These are phyloP conservation scores for Phytophthora sansomeana DNA, from an alignment of 352 stramenopile genomes.

Conservation along the genomic window DNA sequence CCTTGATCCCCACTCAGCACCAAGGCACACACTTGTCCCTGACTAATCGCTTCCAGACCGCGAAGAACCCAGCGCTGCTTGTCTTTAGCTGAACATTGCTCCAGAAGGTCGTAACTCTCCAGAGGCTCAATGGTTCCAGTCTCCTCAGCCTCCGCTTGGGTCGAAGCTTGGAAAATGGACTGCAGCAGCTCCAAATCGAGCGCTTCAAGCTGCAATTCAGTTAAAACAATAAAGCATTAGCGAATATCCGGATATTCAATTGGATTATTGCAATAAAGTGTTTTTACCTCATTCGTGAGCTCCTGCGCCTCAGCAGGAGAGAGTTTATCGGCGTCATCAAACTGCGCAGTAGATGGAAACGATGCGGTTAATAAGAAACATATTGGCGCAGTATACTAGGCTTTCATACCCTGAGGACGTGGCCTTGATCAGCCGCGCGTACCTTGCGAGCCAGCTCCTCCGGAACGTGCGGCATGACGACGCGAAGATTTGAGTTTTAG, in stretches of 20 bases:
- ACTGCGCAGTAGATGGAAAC: constrained; percentile 41
- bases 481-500: background rate
- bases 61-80: constrained; percentile 53
- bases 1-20: constrained; percentile 96
- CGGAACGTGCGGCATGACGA: constrained; percentile 37
- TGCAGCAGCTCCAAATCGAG: constrained; percentile 74
- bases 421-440: constrained; percentile 59
- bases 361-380: background rate
- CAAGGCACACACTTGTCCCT: constrained; percentile 93
- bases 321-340: constrained; percentile 70
- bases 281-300: constrained; percentile 55
- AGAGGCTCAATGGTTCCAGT: constrained; percentile 62
- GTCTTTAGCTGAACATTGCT: constrained; percentile 50
- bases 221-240: constrained; percentile 3
- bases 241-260: background rate
- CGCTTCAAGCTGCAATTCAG: constrained; percentile 56
- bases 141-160: constrained; percentile 25
- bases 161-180: constrained; percentile 73
- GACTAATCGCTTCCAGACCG: constrained; percentile 84
- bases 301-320: constrained; percentile 44
- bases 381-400: background rate
- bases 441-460: constrained; percentile 42
- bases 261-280: background rate
- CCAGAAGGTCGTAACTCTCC: constrained; percentile 68
- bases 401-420: constrained; percentile 68